Evolutionary conservation across 345 rosid species (phyloP).

Genomic region (Arabidopsis arenosa): DNA sequence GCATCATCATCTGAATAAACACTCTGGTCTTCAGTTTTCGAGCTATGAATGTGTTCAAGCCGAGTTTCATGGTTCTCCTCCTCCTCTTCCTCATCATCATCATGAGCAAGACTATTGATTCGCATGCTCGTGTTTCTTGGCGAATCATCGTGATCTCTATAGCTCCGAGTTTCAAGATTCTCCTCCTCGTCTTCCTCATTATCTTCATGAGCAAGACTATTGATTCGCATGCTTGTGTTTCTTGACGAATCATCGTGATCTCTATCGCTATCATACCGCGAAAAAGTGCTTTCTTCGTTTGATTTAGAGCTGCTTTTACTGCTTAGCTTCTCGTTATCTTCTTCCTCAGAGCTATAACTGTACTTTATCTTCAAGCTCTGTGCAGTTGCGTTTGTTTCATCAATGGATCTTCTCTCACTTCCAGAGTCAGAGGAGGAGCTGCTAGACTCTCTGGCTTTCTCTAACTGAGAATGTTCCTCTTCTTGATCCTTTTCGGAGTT

Average conservation of each 20-base stretch:
- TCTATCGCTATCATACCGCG: constrained; percentile 24
- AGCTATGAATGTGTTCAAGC: constrained; percentile 37
- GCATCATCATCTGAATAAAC: constrained; percentile 38
- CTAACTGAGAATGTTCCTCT: constrained; percentile 25
- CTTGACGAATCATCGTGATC: constrained; percentile 20
- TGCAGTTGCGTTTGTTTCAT: constrained; percentile 37
- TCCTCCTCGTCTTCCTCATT: no score
- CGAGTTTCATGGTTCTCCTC: constrained; percentile 26
- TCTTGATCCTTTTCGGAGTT: constrained; percentile 26
- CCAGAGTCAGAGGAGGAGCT: constrained; percentile 37
- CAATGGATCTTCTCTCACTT: constrained; percentile 27
- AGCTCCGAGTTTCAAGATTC: neutral
- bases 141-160: constrained; percentile 22
- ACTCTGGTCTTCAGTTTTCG: constrained; percentile 37
- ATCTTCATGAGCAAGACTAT: constrained; percentile 27
- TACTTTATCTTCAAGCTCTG: constrained; percentile 43
- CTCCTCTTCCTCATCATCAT: neutral
- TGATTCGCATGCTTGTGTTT: constrained; percentile 30
- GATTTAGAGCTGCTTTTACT: constrained; percentile 34
- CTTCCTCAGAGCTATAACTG: constrained; percentile 45
- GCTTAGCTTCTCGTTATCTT: constrained; percentile 35
- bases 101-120: constrained; percentile 23
- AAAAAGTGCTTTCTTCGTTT: constrained; percentile 26
- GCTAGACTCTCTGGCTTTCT: constrained; percentile 30
- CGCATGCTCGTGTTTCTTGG: constrained; percentile 28